Percentiles rank a stretch among this genome's conserved stretches.
Evolutionary conservation across 257 asterid genomes (phyloP).

Genomic region (Nicotiana obtusifolia): DNA sequence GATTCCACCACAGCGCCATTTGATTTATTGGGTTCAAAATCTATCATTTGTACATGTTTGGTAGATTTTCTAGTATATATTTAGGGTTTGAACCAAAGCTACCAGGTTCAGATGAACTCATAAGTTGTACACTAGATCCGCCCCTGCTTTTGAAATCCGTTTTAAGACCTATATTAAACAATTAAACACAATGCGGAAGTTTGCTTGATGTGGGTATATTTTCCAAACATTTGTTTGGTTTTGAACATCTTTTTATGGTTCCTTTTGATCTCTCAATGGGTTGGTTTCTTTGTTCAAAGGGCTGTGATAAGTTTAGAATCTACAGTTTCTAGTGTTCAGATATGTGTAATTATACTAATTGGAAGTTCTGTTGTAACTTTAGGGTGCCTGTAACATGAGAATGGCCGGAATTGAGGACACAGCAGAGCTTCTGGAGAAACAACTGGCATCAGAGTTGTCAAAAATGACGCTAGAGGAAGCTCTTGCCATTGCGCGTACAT

Average conservation of each 20-base stretch:
- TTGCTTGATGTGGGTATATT: conserved; percentile 1
- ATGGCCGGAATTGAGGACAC: conserved; percentile 82
- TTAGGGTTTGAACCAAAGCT: no score
- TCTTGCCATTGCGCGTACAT: conserved; percentile 72
- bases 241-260: neutral
- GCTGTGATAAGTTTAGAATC: neutral
- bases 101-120: neutral
- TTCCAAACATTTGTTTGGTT: neutral
- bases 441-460: conserved; percentile 70
- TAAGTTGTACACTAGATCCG: neutral
- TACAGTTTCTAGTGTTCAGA: neutral
- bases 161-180: neutral
- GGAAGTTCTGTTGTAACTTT: conserved; percentile 7
- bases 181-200: neutral
- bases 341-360: conserved; percentile 15
- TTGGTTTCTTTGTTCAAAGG: neutral
- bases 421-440: conserved; percentile 91
- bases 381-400: conserved; percentile 96
- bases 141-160: neutral
- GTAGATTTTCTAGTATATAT: no score
- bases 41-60: no score
- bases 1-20: no score
- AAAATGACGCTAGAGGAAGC: conserved; percentile 93
- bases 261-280: neutral
- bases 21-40: no score